A percentile compares a stretch with the other conserved stretches of the same genome.
Evolutionary conservation across 345 rosid species (phyloP).

Genomic region (Euphorbia lathyris): DNA sequence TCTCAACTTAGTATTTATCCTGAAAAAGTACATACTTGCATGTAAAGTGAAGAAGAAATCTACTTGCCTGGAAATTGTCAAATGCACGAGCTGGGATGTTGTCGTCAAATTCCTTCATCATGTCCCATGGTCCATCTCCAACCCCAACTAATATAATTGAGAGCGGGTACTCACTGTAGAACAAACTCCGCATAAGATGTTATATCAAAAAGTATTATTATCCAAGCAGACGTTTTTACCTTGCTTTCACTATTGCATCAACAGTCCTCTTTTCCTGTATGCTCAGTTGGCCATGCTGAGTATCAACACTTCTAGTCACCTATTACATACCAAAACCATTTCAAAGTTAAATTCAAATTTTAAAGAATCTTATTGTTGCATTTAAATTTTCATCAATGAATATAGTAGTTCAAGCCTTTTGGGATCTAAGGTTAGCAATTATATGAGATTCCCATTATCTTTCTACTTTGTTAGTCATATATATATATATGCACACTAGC

Average conservation of each 20-base stretch:
- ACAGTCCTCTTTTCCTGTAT: constrained; percentile 92
- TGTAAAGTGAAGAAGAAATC: background rate
- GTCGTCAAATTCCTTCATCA: constrained; percentile 93
- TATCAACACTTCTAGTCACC: constrained; percentile 97
- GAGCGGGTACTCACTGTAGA: constrained; percentile 73
- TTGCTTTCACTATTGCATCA: constrained; percentile 92
- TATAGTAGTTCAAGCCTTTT: background rate
- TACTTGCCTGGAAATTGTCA: constrained; percentile 87
- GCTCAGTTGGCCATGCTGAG: constrained; percentile 66
- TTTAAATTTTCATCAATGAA: background rate
- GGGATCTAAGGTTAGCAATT: background rate
- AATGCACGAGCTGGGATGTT: constrained; percentile 91
- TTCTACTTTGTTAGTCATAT: background rate
- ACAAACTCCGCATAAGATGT: background rate
- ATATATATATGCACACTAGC: too few relatives aligned
- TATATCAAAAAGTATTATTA: background rate
- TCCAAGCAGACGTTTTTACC: constrained; percentile 35
- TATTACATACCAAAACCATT: constrained; percentile 19
- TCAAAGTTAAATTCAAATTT: background rate
- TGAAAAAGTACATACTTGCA: background rate
- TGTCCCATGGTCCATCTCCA: constrained; percentile 99
- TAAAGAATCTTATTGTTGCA: background rate
- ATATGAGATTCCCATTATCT: background rate
- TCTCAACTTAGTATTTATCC: constrained; percentile 4
- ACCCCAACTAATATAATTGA: constrained; percentile 91